Evolutionary conservation across 1,284 basidiomycete genomes (phyloP).

Genomic region (Cutaneotrichosporon mucoides): DNA sequence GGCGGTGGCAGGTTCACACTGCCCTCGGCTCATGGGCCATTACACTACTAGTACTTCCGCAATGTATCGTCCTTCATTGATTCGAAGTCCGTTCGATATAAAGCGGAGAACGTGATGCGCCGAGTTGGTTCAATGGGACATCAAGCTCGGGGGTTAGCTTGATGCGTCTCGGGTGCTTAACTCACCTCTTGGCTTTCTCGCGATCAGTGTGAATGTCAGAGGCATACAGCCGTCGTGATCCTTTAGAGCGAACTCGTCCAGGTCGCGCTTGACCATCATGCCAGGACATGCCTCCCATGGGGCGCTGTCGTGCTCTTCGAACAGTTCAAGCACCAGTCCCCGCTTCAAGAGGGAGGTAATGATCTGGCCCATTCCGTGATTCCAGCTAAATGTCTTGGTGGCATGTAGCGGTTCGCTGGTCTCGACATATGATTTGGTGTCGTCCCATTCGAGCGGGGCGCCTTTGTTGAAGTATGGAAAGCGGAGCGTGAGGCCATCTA

Average conservation of each 20-base stretch:
- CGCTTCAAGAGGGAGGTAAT: background rate
- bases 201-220: conserved; percentile 2
- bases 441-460: background rate
- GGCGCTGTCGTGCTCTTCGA: conserved; percentile 7
- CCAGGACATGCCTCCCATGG: conserved; percentile 7
- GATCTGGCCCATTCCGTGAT: conserved; percentile 6
- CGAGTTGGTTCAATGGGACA: too few species aligned
- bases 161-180: too few species aligned
- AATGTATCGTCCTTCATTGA: too few species aligned
- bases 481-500: background rate
- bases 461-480: conserved; percentile 3
- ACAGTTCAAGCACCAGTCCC: conserved; percentile 1
- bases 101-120: too few species aligned
- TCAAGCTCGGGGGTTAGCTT: too few species aligned
- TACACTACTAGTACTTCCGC: too few species aligned
- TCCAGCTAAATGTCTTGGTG: conserved; percentile 7
- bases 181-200: conserved; percentile 1
- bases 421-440: background rate
- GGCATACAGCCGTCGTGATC: conserved; percentile 3
- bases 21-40: too few species aligned
- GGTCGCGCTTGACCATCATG: conserved; percentile 4
- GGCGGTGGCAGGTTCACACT: background rate
- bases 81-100: too few species aligned
- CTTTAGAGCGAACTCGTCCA: conserved; percentile 7
- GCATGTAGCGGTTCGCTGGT: background rate